phyloP scores from a whole-genome alignment of 306 rosid species.

The Styphnolobium japonicum region DNA sequence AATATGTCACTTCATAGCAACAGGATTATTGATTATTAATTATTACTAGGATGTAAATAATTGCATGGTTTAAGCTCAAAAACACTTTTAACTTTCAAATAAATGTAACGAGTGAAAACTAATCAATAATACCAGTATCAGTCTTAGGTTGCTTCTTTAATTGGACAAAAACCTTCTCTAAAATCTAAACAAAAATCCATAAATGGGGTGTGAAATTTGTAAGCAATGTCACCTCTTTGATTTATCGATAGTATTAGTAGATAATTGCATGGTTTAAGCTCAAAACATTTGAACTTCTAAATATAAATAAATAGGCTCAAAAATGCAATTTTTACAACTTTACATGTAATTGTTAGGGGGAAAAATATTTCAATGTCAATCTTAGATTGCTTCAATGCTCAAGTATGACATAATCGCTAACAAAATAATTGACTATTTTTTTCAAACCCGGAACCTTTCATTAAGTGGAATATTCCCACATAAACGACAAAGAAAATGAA shows the following conservation, averaged over 20 bases:
- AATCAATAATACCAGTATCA: background rate
- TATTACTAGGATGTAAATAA: conserved; percentile 4
- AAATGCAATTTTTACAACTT: background rate
- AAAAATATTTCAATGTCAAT: background rate
- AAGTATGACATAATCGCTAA: conserved; percentile 21
- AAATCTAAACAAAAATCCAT: background rate
- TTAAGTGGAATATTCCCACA: conserved; percentile 3
- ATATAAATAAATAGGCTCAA: background rate
- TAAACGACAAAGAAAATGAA: conserved; percentile 11
- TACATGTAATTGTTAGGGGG: conserved; percentile 16
- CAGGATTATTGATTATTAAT: conserved; percentile 6
- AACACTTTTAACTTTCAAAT: background rate
- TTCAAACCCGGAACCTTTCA: conserved; percentile 2
- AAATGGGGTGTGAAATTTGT: background rate
- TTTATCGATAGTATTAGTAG: background rate
- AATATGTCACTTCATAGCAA: background rate
- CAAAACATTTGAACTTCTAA: conserved; percentile 5
- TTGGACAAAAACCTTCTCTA: background rate
- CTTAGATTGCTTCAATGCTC: conserved; percentile 24
- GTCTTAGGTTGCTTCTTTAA: background rate
- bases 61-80: conserved; percentile 9
- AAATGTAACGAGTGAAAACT: background rate
- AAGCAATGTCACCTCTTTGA: background rate
- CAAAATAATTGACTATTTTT: conserved; percentile 28
- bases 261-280: background rate